Base-by-base conservation (phyloP, 148 eudicot species). In the Nepenthes gracilis region DNA sequence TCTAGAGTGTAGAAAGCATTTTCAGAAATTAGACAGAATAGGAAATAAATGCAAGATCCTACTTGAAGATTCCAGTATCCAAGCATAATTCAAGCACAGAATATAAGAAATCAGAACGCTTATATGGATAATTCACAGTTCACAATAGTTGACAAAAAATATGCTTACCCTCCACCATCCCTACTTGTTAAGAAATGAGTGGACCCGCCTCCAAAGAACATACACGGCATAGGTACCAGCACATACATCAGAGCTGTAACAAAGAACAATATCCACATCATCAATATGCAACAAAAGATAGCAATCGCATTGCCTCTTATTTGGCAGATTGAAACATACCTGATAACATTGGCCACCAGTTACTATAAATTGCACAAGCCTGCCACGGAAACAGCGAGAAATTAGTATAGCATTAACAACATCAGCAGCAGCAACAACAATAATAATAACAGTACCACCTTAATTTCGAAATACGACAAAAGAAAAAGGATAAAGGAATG, bases 341-440 rank as follows among this genome's bases (percentile, higher is more conserved):
- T 72, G 98, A 93, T 78, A 93, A 80, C 87, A 93, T 74, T 35
- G 98, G 98, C 98, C 98, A 93, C 98, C 98, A 93, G 80, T 93
- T 93, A 75, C 69, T 77, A 74, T 93, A 88, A 65, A 93, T 65
- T 56, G 83, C 96, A 74, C 98, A 93, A 64, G 96, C 98, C 98
- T 93, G 87, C 70, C 74, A 70, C 55, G 50, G 61, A 48, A 51
- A 76, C 58, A 45, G 14, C n/a, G 0, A 49, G 53, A 5, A 49
- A 49, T 40, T 40, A 40, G 45, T 1, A 40, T 23, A 23, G 23
- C 23, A 23, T 23, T 23, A 23, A 23, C 23, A 23, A 23, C 23
- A 23, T 23, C 23, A 23, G 23, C 23, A 23, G 23, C 23, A 23
- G 23, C 23, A 23, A 0, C 23, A 23, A 23, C 23, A 23, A 23